A percentile compares a stretch with the other conserved stretches of the same genome.
These are phyloP conservation scores for Eucalyptus lansdowneana DNA, from an alignment of 345 rosid species.

Conservation along the genomic window DNA sequence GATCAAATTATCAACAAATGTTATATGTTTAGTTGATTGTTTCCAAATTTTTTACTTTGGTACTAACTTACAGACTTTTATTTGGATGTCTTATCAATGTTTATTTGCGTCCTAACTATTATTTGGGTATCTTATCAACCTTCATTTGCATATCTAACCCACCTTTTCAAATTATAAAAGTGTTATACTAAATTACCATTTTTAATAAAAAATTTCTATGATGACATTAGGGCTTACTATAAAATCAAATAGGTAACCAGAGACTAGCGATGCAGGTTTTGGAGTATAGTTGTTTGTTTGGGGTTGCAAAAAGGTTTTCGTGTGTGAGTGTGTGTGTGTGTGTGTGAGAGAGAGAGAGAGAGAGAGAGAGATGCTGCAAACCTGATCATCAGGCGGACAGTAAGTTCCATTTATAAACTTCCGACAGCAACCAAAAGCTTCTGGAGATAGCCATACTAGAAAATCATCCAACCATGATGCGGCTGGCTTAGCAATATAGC, in stretches of 20 bases:
- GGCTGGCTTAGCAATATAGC: conserved; percentile 95
- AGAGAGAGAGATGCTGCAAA: not conserved
- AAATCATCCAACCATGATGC: conserved; percentile 98
- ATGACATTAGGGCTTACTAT: not conserved
- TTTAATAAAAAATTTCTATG: not conserved
- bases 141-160: not conserved
- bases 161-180: not conserved
- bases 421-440: conserved; percentile 93
- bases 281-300: not conserved
- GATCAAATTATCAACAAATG: not conserved
- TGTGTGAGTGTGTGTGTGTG: not conserved
- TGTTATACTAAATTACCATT: not conserved
- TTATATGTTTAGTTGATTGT: not conserved
- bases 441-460: conserved; percentile 91
- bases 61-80: not conserved
- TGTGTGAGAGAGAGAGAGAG: not conserved
- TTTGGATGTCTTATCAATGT: not conserved
- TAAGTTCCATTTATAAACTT: conserved; percentile 66
- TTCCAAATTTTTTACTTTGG: not conserved
- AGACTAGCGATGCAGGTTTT: not conserved
- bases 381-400: conserved; percentile 99
- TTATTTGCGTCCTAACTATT: not conserved
- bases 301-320: not conserved
- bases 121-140: not conserved
- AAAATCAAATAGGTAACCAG: not conserved